Evolutionary conservation across 208 protist species (phyloP), one percentile per base, ranked within the genome.

Genomic region (Strigomonas culicis): DNA sequence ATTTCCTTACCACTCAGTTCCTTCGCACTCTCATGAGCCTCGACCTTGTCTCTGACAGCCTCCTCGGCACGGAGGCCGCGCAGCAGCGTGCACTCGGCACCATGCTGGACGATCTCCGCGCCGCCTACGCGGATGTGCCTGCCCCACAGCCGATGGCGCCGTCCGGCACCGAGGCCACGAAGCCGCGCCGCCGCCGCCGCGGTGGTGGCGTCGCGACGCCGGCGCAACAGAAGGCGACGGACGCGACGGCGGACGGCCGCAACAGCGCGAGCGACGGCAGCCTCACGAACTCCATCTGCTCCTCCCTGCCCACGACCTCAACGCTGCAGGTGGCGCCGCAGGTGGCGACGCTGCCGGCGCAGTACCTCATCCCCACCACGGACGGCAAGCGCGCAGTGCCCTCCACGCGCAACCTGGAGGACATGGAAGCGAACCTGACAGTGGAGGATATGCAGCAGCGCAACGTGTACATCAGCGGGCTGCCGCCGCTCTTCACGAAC

Each of bases 381-480:
- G 19, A 22, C 17, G 27, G 27, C 27, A 50, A 28, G n/a, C 46
- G 61, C 3, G 46, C 56, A 44, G 22, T 22, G 3, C 0, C 32
- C 0, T 36, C 30, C 1, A 34, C 32, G 13, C 43, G 25, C 2
- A 24, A 36, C 0, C 31, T 4, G 8, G 24, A 32, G 17, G 46
- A 1, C n/a, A n/a, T 22, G 51, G 13, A 30, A 30, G 17, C 25
- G 51, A 44, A 44, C 17, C 17, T 50, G n/a, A n/a, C 32, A 0
- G 62, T 68, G 4, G 24, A 17, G 3, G 62, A 34, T 25, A 81
- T 74, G 30, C 34, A 32, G 2, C 74, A 82, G 4, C 79, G 84
- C 68, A 91, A 91, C 59, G 84, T 91, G 58, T 91, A 91, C 68
- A 73, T 91, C 69, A 86, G 75, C 13, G 80, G 80, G 36, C 72